Percentiles rank a stretch among this genome's conserved stretches.
Evolutionary conservation across 495 filamentous ascomycete genomes (phyloP).

Genomic region (Aspergillus diversus): DNA sequence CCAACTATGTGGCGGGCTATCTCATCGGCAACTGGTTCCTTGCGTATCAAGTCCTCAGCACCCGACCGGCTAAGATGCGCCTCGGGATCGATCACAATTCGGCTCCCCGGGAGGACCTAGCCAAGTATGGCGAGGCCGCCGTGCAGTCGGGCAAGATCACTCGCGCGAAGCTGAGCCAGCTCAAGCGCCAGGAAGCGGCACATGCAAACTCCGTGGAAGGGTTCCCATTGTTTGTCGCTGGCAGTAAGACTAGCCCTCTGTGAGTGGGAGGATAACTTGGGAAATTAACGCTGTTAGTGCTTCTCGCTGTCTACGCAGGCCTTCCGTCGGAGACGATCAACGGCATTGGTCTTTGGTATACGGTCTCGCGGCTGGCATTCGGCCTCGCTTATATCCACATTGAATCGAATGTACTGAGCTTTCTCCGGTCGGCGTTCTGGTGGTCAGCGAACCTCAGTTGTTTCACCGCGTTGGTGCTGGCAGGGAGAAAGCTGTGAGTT

Average conservation of each 20-base stretch:
- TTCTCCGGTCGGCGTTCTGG: constrained; percentile 48
- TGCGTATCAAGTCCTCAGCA: constrained; percentile 49
- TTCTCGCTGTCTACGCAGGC: constrained; percentile 38
- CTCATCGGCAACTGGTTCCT: constrained; percentile 51
- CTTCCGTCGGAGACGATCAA: constrained; percentile 45
- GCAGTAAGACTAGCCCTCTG: constrained; percentile 30
- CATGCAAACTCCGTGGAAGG: constrained; percentile 54
- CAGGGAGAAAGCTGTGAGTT: constrained; percentile 33
- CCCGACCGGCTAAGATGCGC: constrained; percentile 45
- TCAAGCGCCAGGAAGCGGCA: constrained; percentile 52
- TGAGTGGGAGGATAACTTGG: background rate
- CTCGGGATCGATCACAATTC: constrained; percentile 54
- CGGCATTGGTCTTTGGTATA: constrained; percentile 47
- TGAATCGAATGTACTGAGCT: constrained; percentile 37
- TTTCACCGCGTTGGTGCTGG: constrained; percentile 34
- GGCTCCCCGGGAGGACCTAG: constrained; percentile 48
- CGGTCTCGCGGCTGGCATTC: constrained; percentile 44
- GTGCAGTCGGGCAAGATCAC: constrained; percentile 54
- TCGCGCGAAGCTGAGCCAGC: constrained; percentile 42
- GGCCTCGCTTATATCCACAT: constrained; percentile 44
- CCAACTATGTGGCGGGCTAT: constrained; percentile 44
- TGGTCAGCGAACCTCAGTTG: constrained; percentile 52
- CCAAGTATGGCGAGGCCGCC: constrained; percentile 47
- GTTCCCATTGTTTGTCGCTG: constrained; percentile 49
- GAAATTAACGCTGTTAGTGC: constrained; percentile 23